Conservation (phyloP, 192 early-diverging fungal genomes). For the Coemansia sp. region DNA sequence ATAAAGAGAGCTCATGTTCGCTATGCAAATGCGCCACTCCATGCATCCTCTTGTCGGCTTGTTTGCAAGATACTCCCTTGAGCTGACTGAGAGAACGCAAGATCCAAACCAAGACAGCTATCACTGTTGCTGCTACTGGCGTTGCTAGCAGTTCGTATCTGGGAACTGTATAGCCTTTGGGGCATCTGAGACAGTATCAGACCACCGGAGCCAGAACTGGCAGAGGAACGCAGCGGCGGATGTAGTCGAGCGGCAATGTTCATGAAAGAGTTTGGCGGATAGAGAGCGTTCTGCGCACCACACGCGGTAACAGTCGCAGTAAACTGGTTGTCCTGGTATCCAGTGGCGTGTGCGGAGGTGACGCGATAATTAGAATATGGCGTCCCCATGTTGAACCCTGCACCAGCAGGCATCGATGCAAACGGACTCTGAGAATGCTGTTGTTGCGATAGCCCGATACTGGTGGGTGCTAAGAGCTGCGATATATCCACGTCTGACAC, state of each 20-base stretch:
- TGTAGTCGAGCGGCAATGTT: conserved; percentile 12
- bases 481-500: conserved; percentile 13
- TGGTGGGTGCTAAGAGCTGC: conserved; percentile 6
- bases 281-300: conserved; percentile 4
- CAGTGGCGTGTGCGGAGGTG: conserved; percentile 18
- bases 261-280: conserved; percentile 3
- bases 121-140: neutral
- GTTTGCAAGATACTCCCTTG: neutral
- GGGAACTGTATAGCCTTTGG: conserved; percentile 23
- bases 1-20: neutral
- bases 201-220: neutral
- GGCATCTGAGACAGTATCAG: conserved; percentile 10
- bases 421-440: conserved; percentile 1
- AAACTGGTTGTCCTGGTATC: conserved; percentile 1
- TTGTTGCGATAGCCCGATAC: neutral
- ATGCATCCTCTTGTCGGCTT: conserved; percentile 5
- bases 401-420: neutral
- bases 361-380: conserved; percentile 43
- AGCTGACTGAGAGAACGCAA: neutral
- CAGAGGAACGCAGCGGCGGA: conserved; percentile 22
- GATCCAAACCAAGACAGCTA: conserved; percentile 1
- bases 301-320: neutral
- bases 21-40: conserved; percentile 6
- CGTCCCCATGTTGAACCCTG: conserved; percentile 1
- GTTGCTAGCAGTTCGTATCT: conserved; percentile 3